phyloP scores from a whole-genome alignment of 225 moss, liverwort and hornwort species.

The Ulota crispa region DNA sequence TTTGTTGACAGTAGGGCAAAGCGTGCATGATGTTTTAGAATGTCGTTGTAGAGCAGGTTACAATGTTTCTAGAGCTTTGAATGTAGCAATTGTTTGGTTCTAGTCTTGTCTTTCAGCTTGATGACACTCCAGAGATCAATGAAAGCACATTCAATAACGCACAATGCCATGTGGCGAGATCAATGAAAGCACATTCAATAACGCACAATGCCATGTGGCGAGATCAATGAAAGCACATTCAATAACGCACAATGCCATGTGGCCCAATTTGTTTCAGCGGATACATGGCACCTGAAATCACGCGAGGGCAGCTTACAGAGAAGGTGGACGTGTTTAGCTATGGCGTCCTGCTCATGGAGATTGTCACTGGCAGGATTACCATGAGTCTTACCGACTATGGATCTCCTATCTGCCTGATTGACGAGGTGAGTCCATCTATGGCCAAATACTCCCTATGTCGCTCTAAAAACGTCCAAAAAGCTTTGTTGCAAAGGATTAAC shows the following conservation, averaged over 20 bases:
- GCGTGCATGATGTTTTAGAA: neutral
- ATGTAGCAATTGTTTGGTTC: neutral
- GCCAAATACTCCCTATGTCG: no score
- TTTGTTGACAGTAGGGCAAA: neutral
- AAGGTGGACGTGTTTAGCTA: conserved; percentile 61
- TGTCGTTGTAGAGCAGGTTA: neutral
- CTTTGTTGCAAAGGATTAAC: no score
- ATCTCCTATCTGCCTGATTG: conserved; percentile 36
- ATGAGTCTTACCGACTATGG: conserved; percentile 37
- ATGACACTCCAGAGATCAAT: neutral
- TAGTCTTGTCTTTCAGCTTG: neutral
- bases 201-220: neutral
- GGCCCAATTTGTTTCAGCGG: conserved; percentile 31
- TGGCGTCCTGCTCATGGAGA: conserved; percentile 53
- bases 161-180: neutral
- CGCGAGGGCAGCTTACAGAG: conserved; percentile 50
- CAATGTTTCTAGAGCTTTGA: neutral
- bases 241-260: neutral
- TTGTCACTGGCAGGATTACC: conserved; percentile 48
- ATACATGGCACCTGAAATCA: conserved; percentile 55
- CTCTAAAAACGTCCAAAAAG: no score
- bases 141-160: neutral
- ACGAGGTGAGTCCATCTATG: conserved; percentile 27
- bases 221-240: neutral
- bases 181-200: neutral